Evolutionary conservation across 2,329 filamentous ascomycete species (phyloP).

Genomic region (Cytospora paraplurivora): DNA sequence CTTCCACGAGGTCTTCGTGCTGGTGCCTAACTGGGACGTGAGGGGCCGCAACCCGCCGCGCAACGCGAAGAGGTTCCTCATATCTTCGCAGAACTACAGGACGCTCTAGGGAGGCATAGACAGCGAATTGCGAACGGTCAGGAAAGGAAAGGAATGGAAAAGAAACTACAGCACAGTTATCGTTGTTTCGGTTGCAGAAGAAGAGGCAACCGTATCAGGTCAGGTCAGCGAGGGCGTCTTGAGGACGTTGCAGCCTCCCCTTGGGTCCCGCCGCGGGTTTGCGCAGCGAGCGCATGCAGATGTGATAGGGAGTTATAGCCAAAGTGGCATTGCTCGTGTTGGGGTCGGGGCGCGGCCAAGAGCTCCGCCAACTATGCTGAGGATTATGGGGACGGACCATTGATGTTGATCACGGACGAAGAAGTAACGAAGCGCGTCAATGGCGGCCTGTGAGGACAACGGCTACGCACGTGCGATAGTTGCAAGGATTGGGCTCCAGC

Average conservation of each 20-base stretch:
- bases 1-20: conserved; percentile 79
- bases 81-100: conserved; percentile 74
- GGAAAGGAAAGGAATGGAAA: neutral
- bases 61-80: conserved; percentile 58
- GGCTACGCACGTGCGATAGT: neutral
- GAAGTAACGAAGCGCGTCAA: conserved; percentile 1
- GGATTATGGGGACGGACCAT: neutral
- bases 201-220: neutral
- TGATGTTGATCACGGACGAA: neutral
- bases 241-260: conserved; percentile 1
- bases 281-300: conserved; percentile 7
- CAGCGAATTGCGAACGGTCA: neutral
- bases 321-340: neutral
- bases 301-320: neutral
- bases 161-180: neutral
- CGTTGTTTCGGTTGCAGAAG: neutral
- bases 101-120: conserved; percentile 43
- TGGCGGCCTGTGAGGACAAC: neutral
- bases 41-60: conserved; percentile 55
- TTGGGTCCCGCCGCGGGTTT: conserved; percentile 6
- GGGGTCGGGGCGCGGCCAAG: neutral
- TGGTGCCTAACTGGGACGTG: conserved; percentile 74
- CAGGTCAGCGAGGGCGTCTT: neutral
- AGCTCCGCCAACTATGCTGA: neutral
- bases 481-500: neutral